Base-by-base conservation (phyloP, 306 rosid genomes). In the Arachis stenosperma region DNA sequence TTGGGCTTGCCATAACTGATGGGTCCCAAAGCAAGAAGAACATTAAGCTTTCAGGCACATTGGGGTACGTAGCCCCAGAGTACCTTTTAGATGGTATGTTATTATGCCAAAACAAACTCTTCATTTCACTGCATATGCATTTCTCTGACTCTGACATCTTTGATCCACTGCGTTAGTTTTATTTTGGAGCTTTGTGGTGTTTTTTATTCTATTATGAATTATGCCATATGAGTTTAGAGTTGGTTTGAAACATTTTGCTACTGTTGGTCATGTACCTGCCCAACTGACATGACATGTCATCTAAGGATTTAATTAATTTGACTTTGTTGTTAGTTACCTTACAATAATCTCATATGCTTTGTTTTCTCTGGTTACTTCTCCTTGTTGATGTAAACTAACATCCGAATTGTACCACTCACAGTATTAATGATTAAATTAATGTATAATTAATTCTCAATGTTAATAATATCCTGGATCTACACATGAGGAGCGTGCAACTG, bases 31-130 rank as follows among this genome's bases (percentile, higher is more conserved):
- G 76, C 85, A 91, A 87, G 84, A 88, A 77, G 73, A 90, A 81
- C 80, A 87, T 91, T 67, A 91, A 91, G 87, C 88, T 91, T 72
- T 94, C 96, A 3, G 96, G 99, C 74, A 91, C 98, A 2, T 77
- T 91, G 83, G 99, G 99, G 54, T 94, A 94, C 65, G 84, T 94
- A 51, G 99, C 99, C 41, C 99, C 99, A 1, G 97, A 95, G 76
- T 95, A 91, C 88, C 93, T 95, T 59, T 75, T 95, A 81, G 98
- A 95, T 79, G 99, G 99, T 91, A 88, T 66, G 84, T 33, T 33
- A 33, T 4, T 33, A 2, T 33, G 37, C 37, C 84, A 85, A 85
- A 70, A 76, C 75, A 57, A 73, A 70, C 75, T 78, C 57, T 54
- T 83, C 50, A 80, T 74, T 69, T 63, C 60, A 40, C 10, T 22